These are phyloP conservation scores for Fusarium sp. DNA, from an alignment of 2,329 filamentous ascomycete genomes.

Conservation along the genomic window DNA sequence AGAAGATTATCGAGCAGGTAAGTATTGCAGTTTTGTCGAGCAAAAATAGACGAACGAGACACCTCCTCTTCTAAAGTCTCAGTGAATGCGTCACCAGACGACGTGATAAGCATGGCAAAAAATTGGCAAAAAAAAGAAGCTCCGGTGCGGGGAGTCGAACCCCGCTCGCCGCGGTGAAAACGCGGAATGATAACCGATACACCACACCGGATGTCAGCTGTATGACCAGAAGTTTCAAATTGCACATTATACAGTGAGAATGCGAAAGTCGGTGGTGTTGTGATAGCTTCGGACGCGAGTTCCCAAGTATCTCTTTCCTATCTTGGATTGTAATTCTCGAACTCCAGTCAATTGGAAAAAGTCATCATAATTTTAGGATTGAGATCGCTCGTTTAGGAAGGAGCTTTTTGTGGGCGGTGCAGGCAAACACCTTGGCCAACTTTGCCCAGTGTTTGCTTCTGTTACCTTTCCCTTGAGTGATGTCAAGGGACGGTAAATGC, in stretches of 20 bases:
- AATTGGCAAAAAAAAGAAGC: not conserved
- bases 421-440: not conserved
- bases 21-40: not conserved
- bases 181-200: constrained; percentile 9
- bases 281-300: not conserved
- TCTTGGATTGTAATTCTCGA: not conserved
- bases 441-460: not conserved
- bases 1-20: no score
- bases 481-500: not conserved
- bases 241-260: not conserved
- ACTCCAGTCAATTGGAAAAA: not conserved
- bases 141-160: constrained; percentile 10
- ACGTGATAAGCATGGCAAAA: not conserved
- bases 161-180: constrained; percentile 9
- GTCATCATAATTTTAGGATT: not conserved
- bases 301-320: not conserved
- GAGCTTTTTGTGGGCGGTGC: not conserved
- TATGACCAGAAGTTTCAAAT: not conserved
- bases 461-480: not conserved
- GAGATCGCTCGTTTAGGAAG: not conserved
- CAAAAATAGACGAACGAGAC: not conserved
- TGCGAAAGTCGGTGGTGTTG: not conserved
- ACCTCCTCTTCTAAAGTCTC: not conserved
- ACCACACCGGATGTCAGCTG: constrained; percentile 2
- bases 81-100: not conserved